Evolutionary conservation across 2,329 filamentous ascomycete genomes (phyloP).

Genomic region (Microcera coccophila): DNA sequence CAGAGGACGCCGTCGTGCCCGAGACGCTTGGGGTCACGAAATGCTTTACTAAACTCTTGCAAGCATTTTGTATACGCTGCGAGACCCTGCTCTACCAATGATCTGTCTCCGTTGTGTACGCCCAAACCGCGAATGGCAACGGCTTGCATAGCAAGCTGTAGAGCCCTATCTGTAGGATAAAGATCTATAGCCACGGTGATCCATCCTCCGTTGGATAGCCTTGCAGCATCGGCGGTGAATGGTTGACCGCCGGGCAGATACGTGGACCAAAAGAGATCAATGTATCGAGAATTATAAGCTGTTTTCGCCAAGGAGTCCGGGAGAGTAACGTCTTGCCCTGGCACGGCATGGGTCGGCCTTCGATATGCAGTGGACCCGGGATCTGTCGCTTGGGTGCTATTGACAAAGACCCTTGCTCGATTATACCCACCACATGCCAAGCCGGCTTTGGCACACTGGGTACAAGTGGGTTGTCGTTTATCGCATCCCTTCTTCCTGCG

Average conservation of each 20-base stretch:
- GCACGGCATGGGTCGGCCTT: neutral
- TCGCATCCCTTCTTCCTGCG: neutral
- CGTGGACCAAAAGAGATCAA: neutral
- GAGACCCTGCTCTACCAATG: neutral
- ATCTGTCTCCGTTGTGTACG: neutral
- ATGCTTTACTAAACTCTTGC: neutral
- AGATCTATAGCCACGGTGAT: neutral
- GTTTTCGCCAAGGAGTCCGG: neutral
- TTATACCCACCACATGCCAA: neutral
- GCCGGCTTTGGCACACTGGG: neutral
- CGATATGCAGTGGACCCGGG: too few species aligned
- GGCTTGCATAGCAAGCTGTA: neutral
- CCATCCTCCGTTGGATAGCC: neutral
- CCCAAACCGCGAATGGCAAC: neutral
- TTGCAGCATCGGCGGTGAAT: neutral
- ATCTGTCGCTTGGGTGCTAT: neutral
- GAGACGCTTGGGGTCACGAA: neutral
- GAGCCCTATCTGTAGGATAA: neutral
- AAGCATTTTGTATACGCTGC: neutral
- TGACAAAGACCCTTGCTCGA: neutral
- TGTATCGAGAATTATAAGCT: neutral
- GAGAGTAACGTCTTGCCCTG: neutral
- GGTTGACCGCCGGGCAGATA: neutral
- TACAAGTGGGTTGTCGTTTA: neutral
- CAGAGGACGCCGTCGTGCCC: neutral